These are phyloP conservation scores for Strobilomyces dryophilus DNA, from an alignment of 768 basidiomycete genomes.

Conservation along the genomic window DNA sequence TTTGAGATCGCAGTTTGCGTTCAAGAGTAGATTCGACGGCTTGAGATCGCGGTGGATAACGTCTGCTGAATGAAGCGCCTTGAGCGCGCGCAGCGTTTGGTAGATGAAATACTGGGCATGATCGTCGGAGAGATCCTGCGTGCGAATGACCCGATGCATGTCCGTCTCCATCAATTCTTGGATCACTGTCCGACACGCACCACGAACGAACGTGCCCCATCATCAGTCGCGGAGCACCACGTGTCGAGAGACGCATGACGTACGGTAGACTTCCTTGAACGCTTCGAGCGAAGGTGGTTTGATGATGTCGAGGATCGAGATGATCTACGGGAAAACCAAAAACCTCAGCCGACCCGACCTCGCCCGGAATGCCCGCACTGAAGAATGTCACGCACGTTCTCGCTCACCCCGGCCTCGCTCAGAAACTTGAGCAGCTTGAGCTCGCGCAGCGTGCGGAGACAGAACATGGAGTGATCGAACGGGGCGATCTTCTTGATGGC, in stretches of 20 bases:
- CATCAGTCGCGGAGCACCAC: conserved; percentile 1
- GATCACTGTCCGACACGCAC: conserved; percentile 49
- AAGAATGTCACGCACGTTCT: conserved; percentile 53
- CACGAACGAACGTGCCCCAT: not conserved
- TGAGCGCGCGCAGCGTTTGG: conserved; percentile 91
- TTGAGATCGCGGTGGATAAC: conserved; percentile 97
- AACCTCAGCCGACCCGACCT: not conserved
- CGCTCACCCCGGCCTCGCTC: conserved; percentile 84
- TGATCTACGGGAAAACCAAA: conserved; percentile 71
- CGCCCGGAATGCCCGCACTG: not conserved
- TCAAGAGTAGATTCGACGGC: conserved; percentile 94
- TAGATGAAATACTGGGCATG: conserved; percentile 94
- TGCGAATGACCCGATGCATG: conserved; percentile 94
- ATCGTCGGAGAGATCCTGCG: conserved; percentile 93
- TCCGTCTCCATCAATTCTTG: conserved; percentile 96
- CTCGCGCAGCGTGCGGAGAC: conserved; percentile 84
- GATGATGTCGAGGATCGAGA: conserved; percentile 86
- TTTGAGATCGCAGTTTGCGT: conserved; percentile 95
- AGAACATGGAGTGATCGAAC: conserved; percentile 96
- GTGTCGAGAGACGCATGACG: conserved; percentile 23
- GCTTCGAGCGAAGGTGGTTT: conserved; percentile 74
- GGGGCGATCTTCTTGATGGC: conserved; percentile 97
- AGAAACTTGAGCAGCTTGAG: conserved; percentile 80
- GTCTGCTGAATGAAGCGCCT: conserved; percentile 94
- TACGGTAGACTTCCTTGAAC: conserved; percentile 83